These are phyloP conservation scores for Coemansia erecta DNA, from an alignment of 192 early-diverging fungal species.

Conservation along the genomic window DNA sequence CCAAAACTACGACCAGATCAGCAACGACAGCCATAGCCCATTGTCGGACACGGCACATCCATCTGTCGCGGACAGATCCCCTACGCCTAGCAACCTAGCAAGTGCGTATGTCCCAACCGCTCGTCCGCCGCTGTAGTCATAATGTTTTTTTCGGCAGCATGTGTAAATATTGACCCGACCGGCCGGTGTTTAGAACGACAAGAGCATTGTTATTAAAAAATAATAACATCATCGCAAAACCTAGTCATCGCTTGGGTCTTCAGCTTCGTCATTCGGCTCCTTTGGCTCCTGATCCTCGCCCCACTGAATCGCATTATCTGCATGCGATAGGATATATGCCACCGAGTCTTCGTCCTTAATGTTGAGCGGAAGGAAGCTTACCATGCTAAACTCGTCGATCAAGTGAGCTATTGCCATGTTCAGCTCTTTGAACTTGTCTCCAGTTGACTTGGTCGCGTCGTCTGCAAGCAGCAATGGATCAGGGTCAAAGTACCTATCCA, in stretches of 20 bases:
- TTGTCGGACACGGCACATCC: neutral
- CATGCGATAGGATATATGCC: constrained; percentile 76
- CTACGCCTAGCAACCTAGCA: constrained; percentile 16
- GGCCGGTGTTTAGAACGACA: neutral
- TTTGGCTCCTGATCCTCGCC: constrained; percentile 97
- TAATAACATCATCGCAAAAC: too few relatives aligned
- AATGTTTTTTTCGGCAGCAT: neutral
- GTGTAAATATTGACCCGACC: neutral
- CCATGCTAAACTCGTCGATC: constrained; percentile 98
- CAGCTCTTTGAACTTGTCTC: constrained; percentile 75
- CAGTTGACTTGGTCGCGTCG: constrained; percentile 73
- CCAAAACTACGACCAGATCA: constrained; percentile 28
- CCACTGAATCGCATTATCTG: constrained; percentile 96
- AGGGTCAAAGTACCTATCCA: constrained; percentile 85
- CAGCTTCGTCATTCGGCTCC: constrained; percentile 56
- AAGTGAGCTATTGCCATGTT: constrained; percentile 88
- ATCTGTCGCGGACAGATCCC: constrained; percentile 14
- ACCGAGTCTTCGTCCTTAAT: constrained; percentile 94
- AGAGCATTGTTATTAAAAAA: too few relatives aligned
- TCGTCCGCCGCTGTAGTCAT: constrained; percentile 24
- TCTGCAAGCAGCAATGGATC: constrained; percentile 84
- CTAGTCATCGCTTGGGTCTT: constrained; percentile 23
- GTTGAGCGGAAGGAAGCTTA: constrained; percentile 90
- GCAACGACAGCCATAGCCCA: neutral
- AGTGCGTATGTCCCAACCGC: constrained; percentile 13